Conservation (phyloP, 2,329 filamentous ascomycete species). For the Nigrospora osmanthi region DNA sequence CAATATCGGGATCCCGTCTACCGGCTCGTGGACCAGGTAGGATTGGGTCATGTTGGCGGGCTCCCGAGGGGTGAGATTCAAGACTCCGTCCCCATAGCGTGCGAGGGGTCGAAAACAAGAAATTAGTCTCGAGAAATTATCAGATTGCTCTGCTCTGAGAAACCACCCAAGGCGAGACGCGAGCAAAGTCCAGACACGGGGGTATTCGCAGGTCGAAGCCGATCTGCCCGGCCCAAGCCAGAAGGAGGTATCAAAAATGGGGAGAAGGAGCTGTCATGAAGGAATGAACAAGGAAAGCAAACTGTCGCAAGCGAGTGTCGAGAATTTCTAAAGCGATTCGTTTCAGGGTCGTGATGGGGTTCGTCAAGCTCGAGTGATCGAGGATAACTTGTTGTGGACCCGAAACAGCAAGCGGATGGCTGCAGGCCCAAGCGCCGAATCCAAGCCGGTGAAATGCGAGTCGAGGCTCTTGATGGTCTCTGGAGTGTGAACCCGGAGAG, state of each 20-base stretch:
- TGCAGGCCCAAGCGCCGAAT: too few species aligned
- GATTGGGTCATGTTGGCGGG: background rate
- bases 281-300: background rate
- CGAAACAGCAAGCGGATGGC: background rate
- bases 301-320: conserved; percentile 23
- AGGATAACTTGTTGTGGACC: background rate
- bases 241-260: conserved; percentile 12
- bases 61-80: background rate
- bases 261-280: conserved; percentile 3
- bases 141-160: conserved; percentile 2
- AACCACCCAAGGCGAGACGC: background rate
- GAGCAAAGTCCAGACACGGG: background rate
- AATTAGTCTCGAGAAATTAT: conserved; percentile 1
- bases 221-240: conserved; percentile 4
- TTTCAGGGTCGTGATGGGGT: conserved; percentile 18
- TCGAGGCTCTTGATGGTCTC: too few species aligned
- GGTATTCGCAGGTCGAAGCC: conserved; percentile 1
- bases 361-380: conserved; percentile 11
- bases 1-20: too few species aligned
- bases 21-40: background rate
- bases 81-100: background rate
- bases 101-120: background rate
- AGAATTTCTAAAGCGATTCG: conserved; percentile 20
- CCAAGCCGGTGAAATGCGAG: too few species aligned
- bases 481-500: too few species aligned